A percentile compares a stretch with the other conserved stretches of the same genome.
These are phyloP conservation scores for Vanderwaltozyma tropicalis DNA, from an alignment of 805 yeast species.

Conservation along the genomic window DNA sequence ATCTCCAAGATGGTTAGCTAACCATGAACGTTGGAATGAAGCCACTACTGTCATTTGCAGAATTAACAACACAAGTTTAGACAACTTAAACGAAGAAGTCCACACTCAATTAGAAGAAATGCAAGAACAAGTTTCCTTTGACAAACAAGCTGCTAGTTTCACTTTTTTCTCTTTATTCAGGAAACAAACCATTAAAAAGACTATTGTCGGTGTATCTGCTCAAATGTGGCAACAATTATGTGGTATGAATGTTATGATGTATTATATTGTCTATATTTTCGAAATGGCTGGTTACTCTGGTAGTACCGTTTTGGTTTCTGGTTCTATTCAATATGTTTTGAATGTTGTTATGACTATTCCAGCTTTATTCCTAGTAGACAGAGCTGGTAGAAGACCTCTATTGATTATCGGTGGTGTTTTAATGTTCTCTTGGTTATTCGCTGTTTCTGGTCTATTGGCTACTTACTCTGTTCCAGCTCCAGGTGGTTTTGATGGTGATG, in stretches of 20 bases:
- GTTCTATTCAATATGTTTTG: slow-evolving; percentile 32
- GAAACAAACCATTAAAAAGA: slow-evolving; percentile 49
- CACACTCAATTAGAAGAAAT: slow-evolving; percentile 19
- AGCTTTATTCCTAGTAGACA: slow-evolving; percentile 48
- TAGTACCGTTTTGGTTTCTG: slow-evolving; percentile 5
- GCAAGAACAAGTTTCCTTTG: slow-evolving; percentile 29
- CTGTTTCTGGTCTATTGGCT: slow-evolving; percentile 18
- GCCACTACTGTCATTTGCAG: slow-evolving; percentile 39
- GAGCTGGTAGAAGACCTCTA: slow-evolving; percentile 57
- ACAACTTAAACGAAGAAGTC: too few species aligned
- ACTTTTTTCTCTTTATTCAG: slow-evolving; percentile 24
- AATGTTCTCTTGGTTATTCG: slow-evolving; percentile 22
- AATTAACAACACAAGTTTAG: slow-evolving; percentile 26
- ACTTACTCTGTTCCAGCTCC: slow-evolving; percentile 36
- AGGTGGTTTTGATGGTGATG: slow-evolving; percentile 31
- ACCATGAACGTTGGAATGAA: slow-evolving; percentile 41
- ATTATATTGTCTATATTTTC: slow-evolving; percentile 29
- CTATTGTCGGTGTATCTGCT: slow-evolving; percentile 46
- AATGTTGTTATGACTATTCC: slow-evolving; percentile 48
- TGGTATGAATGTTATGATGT: slow-evolving; percentile 63
- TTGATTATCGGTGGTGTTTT: slow-evolving; percentile 17
- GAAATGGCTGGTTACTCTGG: slow-evolving; percentile 5
- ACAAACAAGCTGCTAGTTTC: slow-evolving; percentile 1
- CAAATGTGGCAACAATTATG: slow-evolving; percentile 37
- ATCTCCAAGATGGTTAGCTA: slow-evolving; percentile 63